phyloP scores from a whole-genome alignment of 2,329 filamentous ascomycete genomes.

The Trichothecium sympodiale region DNA sequence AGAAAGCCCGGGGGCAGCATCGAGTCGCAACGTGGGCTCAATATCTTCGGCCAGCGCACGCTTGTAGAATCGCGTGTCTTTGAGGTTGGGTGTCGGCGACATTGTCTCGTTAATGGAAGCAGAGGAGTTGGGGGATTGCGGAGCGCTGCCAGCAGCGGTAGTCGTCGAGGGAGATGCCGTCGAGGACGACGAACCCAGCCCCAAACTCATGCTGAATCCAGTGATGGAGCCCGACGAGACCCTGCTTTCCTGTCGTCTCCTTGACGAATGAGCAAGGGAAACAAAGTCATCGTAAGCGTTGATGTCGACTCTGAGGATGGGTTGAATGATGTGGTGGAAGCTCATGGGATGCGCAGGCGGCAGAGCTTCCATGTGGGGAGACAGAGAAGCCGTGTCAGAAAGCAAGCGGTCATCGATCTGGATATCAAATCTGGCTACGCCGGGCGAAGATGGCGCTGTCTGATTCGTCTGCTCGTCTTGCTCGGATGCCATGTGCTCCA shows the following conservation, averaged over 20 bases:
- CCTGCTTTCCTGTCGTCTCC: constrained; percentile 49
- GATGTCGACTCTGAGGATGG: constrained; percentile 74
- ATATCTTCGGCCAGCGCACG: constrained; percentile 81
- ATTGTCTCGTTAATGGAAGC: constrained; percentile 38
- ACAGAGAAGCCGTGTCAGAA: constrained; percentile 20
- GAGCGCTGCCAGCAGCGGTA: constrained; percentile 38
- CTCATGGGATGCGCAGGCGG: constrained; percentile 52
- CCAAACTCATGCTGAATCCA: constrained; percentile 31
- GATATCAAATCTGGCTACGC: constrained; percentile 56
- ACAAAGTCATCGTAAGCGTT: constrained; percentile 77
- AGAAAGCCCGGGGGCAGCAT: constrained; percentile 79
- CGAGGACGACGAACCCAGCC: constrained; percentile 34
- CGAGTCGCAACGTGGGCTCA: constrained; percentile 83
- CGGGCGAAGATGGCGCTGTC: constrained; percentile 76
- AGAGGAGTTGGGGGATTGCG: constrained; percentile 47
- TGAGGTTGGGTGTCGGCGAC: constrained; percentile 46
- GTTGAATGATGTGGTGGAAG: constrained; percentile 73
- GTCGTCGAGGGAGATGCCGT: constrained; percentile 43
- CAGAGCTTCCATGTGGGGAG: constrained; percentile 29
- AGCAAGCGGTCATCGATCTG: constrained; percentile 30
- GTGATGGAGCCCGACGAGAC: constrained; percentile 58
- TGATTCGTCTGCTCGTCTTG: constrained; percentile 58
- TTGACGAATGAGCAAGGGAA: constrained; percentile 59
- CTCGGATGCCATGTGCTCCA: constrained; percentile 74
- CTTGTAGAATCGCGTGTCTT: constrained; percentile 92